phyloP scores from a whole-genome alignment of 768 basidiomycete genomes.

The Boletellus sp. region DNA sequence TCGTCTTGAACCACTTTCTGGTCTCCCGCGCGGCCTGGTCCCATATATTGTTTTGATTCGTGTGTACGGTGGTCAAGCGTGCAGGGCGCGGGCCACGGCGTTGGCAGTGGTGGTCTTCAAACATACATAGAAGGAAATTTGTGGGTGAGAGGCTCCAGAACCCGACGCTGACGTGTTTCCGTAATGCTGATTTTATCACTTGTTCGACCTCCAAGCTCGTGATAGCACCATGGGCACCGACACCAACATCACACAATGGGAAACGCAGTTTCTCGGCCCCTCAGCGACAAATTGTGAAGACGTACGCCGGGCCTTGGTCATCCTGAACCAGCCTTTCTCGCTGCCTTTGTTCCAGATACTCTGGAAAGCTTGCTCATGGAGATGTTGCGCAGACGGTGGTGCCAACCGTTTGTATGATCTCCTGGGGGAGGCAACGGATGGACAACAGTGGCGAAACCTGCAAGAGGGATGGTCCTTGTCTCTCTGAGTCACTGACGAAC shows the following conservation, averaged over 20 bases:
- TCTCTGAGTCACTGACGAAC: background rate
- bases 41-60: slow-evolving; percentile 18
- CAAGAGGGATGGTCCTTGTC: slow-evolving; percentile 7
- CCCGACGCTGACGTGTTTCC: background rate
- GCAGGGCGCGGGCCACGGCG: slow-evolving; percentile 1
- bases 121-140: slow-evolving; percentile 21
- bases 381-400: slow-evolving; percentile 82
- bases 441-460: slow-evolving; percentile 10
- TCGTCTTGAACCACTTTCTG: slow-evolving; percentile 20
- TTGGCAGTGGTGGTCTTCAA: slow-evolving; percentile 1
- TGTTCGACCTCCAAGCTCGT: background rate
- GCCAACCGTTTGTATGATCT: slow-evolving; percentile 79
- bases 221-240: slow-evolving; percentile 3
- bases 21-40: slow-evolving; percentile 19
- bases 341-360: slow-evolving; percentile 54
- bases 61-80: slow-evolving; percentile 4
- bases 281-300: background rate
- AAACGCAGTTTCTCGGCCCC: slow-evolving; percentile 24
- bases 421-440: slow-evolving; percentile 12
- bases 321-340: slow-evolving; percentile 89
- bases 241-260: slow-evolving; percentile 19
- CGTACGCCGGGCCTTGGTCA: slow-evolving; percentile 57
- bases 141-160: background rate
- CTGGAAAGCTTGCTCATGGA: slow-evolving; percentile 52
- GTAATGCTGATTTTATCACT: background rate